phyloP scores from a whole-genome alignment of 2,329 filamentous ascomycete species.

The Alternaria tenuissima region DNA sequence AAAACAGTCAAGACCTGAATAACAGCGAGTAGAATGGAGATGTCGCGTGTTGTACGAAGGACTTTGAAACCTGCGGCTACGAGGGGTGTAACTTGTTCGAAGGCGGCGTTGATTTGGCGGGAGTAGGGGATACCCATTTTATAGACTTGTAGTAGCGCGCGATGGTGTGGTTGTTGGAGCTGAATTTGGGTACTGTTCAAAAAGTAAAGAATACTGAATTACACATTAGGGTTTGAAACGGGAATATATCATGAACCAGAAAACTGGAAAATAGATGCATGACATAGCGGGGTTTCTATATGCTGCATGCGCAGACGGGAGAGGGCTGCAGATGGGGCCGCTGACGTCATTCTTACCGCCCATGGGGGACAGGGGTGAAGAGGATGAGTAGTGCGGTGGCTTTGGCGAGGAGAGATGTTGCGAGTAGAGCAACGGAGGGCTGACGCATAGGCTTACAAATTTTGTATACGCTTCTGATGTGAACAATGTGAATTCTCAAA shows the following conservation, averaged over 20 bases:
- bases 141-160: not conserved
- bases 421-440: not conserved
- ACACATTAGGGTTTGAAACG: not conserved
- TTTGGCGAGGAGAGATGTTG: not conserved
- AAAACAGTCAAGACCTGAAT: slow-evolving; percentile 59
- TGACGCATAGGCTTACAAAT: not conserved
- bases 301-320: slow-evolving; percentile 2
- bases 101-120: slow-evolving; percentile 60
- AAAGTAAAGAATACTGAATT: not conserved
- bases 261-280: not conserved
- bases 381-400: not conserved
- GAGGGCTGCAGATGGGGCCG: slow-evolving; percentile 9
- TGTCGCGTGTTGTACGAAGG: slow-evolving; percentile 60
- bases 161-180: not conserved
- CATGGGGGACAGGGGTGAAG: slow-evolving; percentile 18
- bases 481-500: no score
- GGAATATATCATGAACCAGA: not conserved
- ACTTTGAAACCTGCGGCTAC: slow-evolving; percentile 60
- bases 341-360: slow-evolving; percentile 31
- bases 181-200: no score
- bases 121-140: slow-evolving; percentile 63
- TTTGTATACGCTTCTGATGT: not conserved
- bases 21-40: slow-evolving; percentile 57
- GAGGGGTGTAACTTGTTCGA: slow-evolving; percentile 62
- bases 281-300: not conserved